These are phyloP conservation scores for Lentithecium fluviatile DNA, from an alignment of 495 filamentous ascomycete genomes.

Conservation along the genomic window DNA sequence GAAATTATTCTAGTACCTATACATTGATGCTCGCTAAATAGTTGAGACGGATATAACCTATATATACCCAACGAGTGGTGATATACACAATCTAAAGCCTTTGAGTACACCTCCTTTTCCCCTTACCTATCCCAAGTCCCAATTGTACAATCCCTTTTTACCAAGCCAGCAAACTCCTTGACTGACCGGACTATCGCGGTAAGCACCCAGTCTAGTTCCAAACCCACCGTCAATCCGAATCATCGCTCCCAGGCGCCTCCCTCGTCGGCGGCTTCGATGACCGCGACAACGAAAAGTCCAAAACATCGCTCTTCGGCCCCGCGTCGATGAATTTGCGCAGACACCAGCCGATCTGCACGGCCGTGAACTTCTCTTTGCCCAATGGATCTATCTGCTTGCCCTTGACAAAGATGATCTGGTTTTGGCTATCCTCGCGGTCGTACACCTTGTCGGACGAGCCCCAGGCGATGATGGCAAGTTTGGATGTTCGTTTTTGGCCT, in stretches of 20 bases:
- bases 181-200: too few relatives aligned
- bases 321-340: constrained; percentile 42
- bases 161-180: too few relatives aligned
- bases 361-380: constrained; percentile 33
- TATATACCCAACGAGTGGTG: too few relatives aligned
- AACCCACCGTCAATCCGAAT: constrained; percentile 18
- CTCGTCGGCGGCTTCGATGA: constrained; percentile 32
- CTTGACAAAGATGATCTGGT: constrained; percentile 44
- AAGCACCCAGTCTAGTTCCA: neutral
- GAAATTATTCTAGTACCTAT: too few relatives aligned
- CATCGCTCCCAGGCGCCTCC: constrained; percentile 29
- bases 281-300: constrained; percentile 40
- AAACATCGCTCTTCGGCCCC: constrained; percentile 39
- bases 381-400: constrained; percentile 37
- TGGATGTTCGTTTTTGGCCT: constrained; percentile 20
- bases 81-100: too few relatives aligned
- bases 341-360: constrained; percentile 41
- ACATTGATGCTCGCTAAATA: too few relatives aligned
- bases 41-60: too few relatives aligned
- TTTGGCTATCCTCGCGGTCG: constrained; percentile 43
- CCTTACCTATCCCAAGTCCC: too few relatives aligned
- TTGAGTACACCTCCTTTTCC: too few relatives aligned
- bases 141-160: too few relatives aligned
- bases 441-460: constrained; percentile 43
- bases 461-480: constrained; percentile 43